A percentile compares a stretch with the other conserved stretches of the same genome.
phyloP scores from a whole-genome alignment of 2,329 filamentous ascomycete genomes.

The Arthrobotrys iridis region DNA sequence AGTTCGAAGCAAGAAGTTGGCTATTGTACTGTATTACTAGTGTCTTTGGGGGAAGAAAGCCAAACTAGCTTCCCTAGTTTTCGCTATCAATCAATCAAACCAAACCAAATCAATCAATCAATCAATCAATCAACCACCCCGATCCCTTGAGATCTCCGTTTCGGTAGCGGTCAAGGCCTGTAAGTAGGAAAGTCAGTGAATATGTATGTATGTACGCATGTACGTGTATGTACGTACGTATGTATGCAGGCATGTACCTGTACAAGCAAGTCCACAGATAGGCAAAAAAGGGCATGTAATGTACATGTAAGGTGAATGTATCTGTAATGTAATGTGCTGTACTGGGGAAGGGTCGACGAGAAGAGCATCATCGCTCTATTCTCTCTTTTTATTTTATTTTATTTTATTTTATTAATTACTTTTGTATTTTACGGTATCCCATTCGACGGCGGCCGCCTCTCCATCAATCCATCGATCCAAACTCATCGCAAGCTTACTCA shows the following conservation, averaged over 20 bases:
- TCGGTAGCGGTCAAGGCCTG: background rate
- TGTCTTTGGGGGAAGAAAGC: too few species aligned
- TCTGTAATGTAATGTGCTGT: too few species aligned
- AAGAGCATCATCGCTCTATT: slow-evolving; percentile 17
- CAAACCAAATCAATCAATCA: too few species aligned
- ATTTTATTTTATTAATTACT: background rate
- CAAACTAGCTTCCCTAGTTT: background rate
- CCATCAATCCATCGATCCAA: too few species aligned
- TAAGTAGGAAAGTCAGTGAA: background rate
- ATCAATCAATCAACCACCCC: too few species aligned
- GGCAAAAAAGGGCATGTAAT: slow-evolving; percentile 18
- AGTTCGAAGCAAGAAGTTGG: too few species aligned
- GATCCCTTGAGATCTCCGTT: slow-evolving; percentile 6
- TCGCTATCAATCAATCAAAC: too few species aligned
- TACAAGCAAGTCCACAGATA: slow-evolving; percentile 21
- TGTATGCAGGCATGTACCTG: slow-evolving; percentile 17
- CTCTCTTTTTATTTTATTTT: too few species aligned
- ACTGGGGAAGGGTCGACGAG: slow-evolving; percentile 5
- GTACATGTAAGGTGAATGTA: background rate
- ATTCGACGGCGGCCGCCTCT: too few species aligned
- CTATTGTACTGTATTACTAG: too few species aligned
- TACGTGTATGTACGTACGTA: slow-evolving; percentile 1
- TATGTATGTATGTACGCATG: slow-evolving; percentile 9
- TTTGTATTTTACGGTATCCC: too few species aligned
- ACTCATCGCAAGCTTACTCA: too few species aligned